A percentile compares a stretch with the other conserved stretches of the same genome.
Conservation (phyloP, 2,329 filamentous ascomycete species). For the Aspergillus niger region DNA sequence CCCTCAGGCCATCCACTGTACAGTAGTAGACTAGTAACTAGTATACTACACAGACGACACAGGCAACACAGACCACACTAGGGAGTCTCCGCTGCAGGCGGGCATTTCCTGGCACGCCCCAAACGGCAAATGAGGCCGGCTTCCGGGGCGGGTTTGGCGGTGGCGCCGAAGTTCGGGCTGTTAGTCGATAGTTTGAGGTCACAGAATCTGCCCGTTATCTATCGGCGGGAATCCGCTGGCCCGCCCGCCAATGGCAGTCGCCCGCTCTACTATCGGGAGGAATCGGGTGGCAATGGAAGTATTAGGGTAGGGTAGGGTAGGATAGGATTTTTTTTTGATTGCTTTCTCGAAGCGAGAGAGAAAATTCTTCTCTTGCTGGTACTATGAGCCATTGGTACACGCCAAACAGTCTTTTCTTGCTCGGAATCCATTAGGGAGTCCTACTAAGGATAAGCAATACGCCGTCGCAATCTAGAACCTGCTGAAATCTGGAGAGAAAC, state of each 20-base stretch:
- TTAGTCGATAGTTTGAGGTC: slow-evolving; percentile 42
- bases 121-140: slow-evolving; percentile 1
- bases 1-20: slow-evolving; percentile 13
- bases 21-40: slow-evolving; percentile 19
- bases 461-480: too few relatives aligned
- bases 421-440: too few relatives aligned
- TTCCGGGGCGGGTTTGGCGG: slow-evolving; percentile 17
- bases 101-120: background rate
- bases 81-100: slow-evolving; percentile 18
- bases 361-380: too few relatives aligned
- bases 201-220: slow-evolving; percentile 38
- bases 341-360: too few relatives aligned
- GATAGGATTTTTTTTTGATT: background rate
- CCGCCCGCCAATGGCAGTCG: background rate
- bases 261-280: slow-evolving; percentile 17
- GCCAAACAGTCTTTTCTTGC: too few relatives aligned
- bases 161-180: slow-evolving; percentile 38
- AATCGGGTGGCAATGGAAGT: background rate
- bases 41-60: slow-evolving; percentile 27
- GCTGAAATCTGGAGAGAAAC: too few relatives aligned
- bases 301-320: background rate
- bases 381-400: too few relatives aligned
- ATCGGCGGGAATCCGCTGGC: slow-evolving; percentile 24
- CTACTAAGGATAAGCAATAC: too few relatives aligned
- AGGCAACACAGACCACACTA: background rate